Conservation (phyloP, 371 early-diverging fungal species). For the Quaeritorhiza haematococci region DNA sequence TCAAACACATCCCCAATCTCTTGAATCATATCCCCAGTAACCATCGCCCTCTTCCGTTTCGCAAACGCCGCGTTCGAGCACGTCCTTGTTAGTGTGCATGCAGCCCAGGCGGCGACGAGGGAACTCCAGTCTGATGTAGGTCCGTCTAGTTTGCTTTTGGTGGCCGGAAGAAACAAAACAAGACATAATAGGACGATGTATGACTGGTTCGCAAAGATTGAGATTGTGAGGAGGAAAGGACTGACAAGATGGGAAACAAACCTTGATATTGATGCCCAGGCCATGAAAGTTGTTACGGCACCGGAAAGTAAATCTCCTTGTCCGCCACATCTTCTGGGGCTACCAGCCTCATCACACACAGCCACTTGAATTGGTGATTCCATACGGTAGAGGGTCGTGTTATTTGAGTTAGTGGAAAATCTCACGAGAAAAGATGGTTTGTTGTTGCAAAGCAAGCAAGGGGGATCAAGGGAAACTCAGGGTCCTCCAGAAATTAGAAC, state of each 20-base stretch:
- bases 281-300: slow-evolving; percentile 76
- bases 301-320: slow-evolving; percentile 98
- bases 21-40: slow-evolving; percentile 68
- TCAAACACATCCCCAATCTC: slow-evolving; percentile 63
- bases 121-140: slow-evolving; percentile 9
- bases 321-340: slow-evolving; percentile 92
- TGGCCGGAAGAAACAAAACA: not conserved
- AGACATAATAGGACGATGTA: not conserved
- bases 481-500: not conserved
- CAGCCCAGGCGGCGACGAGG: slow-evolving; percentile 69
- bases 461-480: slow-evolving; percentile 1
- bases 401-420: too few relatives aligned
- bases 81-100: slow-evolving; percentile 59
- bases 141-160: slow-evolving; percentile 25
- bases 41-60: slow-evolving; percentile 64
- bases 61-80: slow-evolving; percentile 64
- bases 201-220: not conserved
- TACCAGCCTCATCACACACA: slow-evolving; percentile 60
- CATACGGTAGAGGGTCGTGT: too few relatives aligned
- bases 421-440: not conserved
- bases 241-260: not conserved
- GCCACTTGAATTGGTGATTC: slow-evolving; percentile 38
- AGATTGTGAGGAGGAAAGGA: not conserved
- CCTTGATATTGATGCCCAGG: slow-evolving; percentile 57
- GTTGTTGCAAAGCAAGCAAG: slow-evolving; percentile 3